phyloP scores from a whole-genome alignment of 148 eudicot species.

The Silene latifolia region DNA sequence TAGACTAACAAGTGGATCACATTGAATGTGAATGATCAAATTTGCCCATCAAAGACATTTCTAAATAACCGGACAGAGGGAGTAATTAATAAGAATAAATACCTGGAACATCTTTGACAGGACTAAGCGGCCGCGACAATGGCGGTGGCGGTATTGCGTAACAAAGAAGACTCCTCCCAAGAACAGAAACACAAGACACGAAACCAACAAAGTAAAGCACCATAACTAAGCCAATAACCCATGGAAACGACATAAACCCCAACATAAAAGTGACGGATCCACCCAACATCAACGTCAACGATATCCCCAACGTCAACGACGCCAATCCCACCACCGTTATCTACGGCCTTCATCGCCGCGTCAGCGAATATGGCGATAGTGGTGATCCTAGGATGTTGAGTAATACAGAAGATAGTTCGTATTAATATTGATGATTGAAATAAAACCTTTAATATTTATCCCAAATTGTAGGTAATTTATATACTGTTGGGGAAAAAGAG shows the following conservation, averaged over 20 bases:
- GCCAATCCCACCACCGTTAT: conserved; percentile 90
- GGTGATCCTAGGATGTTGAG: conserved; percentile 53
- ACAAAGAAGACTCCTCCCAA: conserved; percentile 63
- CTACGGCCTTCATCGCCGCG: conserved; percentile 24
- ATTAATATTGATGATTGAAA: too few relatives aligned
- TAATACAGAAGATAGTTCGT: conserved; percentile 59
- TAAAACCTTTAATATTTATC: too few relatives aligned
- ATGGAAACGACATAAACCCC: conserved; percentile 88
- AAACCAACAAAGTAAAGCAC: conserved; percentile 77
- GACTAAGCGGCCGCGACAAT: too few relatives aligned
- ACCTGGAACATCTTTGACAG: too few relatives aligned
- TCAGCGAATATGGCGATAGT: neutral
- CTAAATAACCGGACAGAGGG: too few relatives aligned
- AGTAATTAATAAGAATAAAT: too few relatives aligned
- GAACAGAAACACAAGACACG: conserved; percentile 55
- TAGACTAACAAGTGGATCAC: too few relatives aligned
- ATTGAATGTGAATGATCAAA: too few relatives aligned
- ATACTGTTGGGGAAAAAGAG: too few relatives aligned
- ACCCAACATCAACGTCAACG: conserved; percentile 81
- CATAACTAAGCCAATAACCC: conserved; percentile 83
- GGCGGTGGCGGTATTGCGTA: conserved; percentile 12
- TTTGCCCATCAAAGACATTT: too few relatives aligned
- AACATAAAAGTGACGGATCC: conserved; percentile 89
- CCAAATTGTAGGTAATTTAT: too few relatives aligned
- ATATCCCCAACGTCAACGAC: conserved; percentile 76